Conservation (phyloP, 1,284 basidiomycete species). For the Somion occarium region DNA sequence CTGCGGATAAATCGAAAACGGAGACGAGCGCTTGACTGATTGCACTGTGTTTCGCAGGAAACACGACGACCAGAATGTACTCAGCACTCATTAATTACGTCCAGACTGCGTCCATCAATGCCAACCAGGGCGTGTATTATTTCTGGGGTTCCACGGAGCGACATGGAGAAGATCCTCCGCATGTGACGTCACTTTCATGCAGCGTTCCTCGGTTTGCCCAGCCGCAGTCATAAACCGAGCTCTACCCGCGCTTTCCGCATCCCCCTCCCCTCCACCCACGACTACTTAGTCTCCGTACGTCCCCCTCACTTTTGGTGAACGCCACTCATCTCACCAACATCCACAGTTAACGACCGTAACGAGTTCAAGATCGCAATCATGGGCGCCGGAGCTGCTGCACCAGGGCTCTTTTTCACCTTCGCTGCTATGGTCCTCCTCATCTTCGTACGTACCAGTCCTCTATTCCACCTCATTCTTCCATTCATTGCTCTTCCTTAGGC, state of each 20-base stretch:
- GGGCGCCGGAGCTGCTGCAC: constrained; percentile 37
- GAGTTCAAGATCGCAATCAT: constrained; percentile 19
- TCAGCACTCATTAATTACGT: too few species aligned
- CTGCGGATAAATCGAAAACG: background rate
- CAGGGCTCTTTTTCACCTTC: constrained; percentile 50
- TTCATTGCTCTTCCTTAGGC: constrained; percentile 33
- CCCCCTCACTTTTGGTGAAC: background rate
- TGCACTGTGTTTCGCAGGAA: too few species aligned
- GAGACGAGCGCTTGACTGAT: background rate
- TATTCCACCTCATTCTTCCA: background rate
- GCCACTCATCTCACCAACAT: background rate
- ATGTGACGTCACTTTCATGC: background rate
- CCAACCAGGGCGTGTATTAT: too few species aligned
- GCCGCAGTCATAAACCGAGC: background rate
- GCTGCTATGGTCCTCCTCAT: constrained; percentile 63
- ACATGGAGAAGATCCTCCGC: background rate
- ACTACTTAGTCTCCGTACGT: background rate
- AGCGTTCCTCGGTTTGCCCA: background rate
- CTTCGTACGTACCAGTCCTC: constrained; percentile 43
- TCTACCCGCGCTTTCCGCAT: background rate
- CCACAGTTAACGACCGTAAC: constrained; percentile 14
- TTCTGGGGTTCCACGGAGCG: too few species aligned
- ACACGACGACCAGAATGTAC: too few species aligned
- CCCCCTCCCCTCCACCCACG: background rate
- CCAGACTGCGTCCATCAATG: too few species aligned